Evolutionary conservation across 176 grass and related monocot genomes (phyloP), one percentile per base, ranked within the genome.

Genomic region (Ensete glaucum): DNA sequence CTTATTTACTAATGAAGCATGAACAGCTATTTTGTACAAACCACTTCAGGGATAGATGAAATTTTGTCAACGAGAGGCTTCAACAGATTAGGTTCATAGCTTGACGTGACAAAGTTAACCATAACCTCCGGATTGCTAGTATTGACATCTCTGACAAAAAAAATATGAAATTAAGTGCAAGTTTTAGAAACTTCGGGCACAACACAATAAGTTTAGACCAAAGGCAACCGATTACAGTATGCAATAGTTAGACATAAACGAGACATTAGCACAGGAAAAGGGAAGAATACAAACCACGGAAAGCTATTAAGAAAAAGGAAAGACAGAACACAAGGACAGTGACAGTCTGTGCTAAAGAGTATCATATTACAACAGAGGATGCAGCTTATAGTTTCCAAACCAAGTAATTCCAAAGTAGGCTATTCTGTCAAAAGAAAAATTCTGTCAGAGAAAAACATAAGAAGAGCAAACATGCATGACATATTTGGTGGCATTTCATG

Each of bases 91-190:
- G 88, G 88, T 83, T 84, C 81, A 83, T 94, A 99, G 79, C 72
- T 79, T 57, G 95, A 91, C 54, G 95, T 99, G 78, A 99, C 86
- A 75, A 99, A 94, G 81, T 99, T 99, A 75, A 99, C 88, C 95
- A 99, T 99, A 14, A 99, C 67, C 89, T 99, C 95, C 64, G 88
- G 84, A 81, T 76, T 69, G 77, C 91, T 83, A 89, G 83, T 89
- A 59, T 23, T 83, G 77, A 79, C n/a, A 72, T 94, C 77, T 84
- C 91, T 94, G 81, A 77, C 34, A 64, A 19, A 16, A 65, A 65
- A 6, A 48, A 48, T 24, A 74, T 57, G 24, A 57, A 74, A 57
- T 27, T 12, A 56, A 58, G 8, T 56, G 24, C 51, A 27, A 16
- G 72, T 27, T 57, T 17, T 9, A 56, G 12, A 9, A 25, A 19